Conservation (phyloP, 768 basidiomycete genomes). For the Hygrocybe coccinea region DNA sequence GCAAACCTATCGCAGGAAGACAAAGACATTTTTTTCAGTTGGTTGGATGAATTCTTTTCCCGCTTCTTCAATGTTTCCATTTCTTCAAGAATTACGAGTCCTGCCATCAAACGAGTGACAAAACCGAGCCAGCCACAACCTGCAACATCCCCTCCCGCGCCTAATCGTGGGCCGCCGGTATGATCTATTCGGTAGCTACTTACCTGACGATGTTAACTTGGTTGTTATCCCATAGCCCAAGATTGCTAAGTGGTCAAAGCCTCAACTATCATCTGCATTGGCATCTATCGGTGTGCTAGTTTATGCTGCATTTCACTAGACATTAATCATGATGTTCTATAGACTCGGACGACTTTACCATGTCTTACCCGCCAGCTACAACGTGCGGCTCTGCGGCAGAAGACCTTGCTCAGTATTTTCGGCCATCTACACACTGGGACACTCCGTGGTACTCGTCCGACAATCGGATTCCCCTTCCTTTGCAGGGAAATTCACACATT, state of each 20-base stretch:
- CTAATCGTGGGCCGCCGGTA: conserved; percentile 6
- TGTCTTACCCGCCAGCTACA: conserved; percentile 33
- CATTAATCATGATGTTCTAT: background rate
- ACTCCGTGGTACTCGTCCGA: conserved; percentile 38
- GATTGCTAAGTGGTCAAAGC: conserved; percentile 2
- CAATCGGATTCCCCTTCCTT: conserved; percentile 32
- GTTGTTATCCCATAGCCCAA: background rate
- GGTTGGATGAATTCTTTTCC: conserved; percentile 80
- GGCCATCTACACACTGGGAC: conserved; percentile 39
- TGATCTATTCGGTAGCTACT: background rate
- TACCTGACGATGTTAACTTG: background rate
- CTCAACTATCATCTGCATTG: background rate
- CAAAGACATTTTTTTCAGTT: conserved; percentile 67
- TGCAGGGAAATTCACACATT: conserved; percentile 24
- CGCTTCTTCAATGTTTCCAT: conserved; percentile 32
- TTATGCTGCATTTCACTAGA: background rate
- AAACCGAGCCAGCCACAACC: background rate
- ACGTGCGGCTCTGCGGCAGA: conserved; percentile 34
- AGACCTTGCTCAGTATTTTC: conserved; percentile 44
- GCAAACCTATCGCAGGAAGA: conserved; percentile 59
- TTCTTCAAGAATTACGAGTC: background rate
- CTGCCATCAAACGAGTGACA: background rate
- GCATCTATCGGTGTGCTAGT: background rate
- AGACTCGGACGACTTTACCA: conserved; percentile 18
- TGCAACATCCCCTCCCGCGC: background rate